phyloP scores from a whole-genome alignment of 75 land plant genomes.

The Cupressus sempervirens region DNA sequence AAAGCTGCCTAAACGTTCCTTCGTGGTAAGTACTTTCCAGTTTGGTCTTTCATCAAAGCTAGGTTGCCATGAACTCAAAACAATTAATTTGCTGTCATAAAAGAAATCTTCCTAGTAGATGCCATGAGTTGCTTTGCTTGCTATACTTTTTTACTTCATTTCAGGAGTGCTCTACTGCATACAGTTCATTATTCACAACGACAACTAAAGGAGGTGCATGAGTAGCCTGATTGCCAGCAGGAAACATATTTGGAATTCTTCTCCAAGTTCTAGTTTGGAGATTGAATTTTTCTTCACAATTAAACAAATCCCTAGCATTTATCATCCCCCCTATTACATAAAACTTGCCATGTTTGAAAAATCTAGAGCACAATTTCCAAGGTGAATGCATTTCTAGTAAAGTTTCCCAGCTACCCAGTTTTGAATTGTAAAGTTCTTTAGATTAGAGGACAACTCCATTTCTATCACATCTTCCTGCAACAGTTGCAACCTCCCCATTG shows the following conservation, averaged over 20 bases:
- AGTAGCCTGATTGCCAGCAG: conserved; percentile 26
- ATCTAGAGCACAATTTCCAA: conserved; percentile 65
- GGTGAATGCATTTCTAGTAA: conserved; percentile 54
- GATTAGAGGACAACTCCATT: conserved; percentile 37
- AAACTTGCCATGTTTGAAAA: conserved; percentile 64
- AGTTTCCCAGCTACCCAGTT: conserved; percentile 34
- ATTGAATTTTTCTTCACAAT: conserved; percentile 58
- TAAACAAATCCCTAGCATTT: conserved; percentile 25
- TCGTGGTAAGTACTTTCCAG: conserved; percentile 46
- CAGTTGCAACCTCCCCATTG: conserved; percentile 54
- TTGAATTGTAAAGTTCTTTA: conserved; percentile 71
- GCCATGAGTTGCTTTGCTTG: conserved; percentile 43
- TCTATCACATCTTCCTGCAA: conserved; percentile 68
- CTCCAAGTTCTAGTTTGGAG: conserved; percentile 39
- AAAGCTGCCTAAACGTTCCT: conserved; percentile 35
- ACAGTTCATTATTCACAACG: conserved; percentile 64
- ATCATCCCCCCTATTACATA: conserved; percentile 64
- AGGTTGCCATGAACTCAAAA: conserved; percentile 60
- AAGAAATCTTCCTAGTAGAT: conserved; percentile 50
- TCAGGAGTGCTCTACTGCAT: conserved; percentile 56
- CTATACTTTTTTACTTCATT: conserved; percentile 59
- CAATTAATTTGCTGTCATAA: conserved; percentile 52
- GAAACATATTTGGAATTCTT: conserved; percentile 53
- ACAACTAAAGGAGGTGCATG: conserved; percentile 72
- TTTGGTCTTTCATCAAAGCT: conserved; percentile 33